Evolutionary conservation across 495 filamentous ascomycete genomes (phyloP).

Genomic region (Delitschia confertaspora): DNA sequence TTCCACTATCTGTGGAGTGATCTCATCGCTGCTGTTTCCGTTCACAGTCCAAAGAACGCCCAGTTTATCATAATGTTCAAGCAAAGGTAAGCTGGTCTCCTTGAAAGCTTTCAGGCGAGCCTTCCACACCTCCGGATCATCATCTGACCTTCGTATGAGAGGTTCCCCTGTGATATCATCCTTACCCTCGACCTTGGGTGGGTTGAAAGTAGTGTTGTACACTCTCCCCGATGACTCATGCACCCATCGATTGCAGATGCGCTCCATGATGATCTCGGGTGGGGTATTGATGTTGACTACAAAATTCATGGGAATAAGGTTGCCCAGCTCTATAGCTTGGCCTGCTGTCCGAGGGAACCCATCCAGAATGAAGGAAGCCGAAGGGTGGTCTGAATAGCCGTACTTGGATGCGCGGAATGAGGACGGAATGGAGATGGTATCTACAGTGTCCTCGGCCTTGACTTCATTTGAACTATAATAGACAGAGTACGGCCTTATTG

Average conservation of each 20-base stretch:
- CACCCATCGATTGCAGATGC: slow-evolving; percentile 86
- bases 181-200: slow-evolving; percentile 66
- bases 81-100: slow-evolving; percentile 71
- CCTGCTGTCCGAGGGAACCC: slow-evolving; percentile 84
- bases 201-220: slow-evolving; percentile 90
- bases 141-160: slow-evolving; percentile 73
- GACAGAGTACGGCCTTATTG: slow-evolving; percentile 34
- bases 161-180: slow-evolving; percentile 90
- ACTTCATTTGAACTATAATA: slow-evolving; percentile 25
- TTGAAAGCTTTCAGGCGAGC: slow-evolving; percentile 71
- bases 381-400: slow-evolving; percentile 52
- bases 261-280: slow-evolving; percentile 69
- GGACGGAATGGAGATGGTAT: slow-evolving; percentile 34
- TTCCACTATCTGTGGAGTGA: slow-evolving; percentile 69
- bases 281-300: slow-evolving; percentile 64
- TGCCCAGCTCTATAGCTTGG: slow-evolving; percentile 70
- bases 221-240: slow-evolving; percentile 85
- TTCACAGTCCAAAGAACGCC: slow-evolving; percentile 83
- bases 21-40: slow-evolving; percentile 87
- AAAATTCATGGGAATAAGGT: slow-evolving; percentile 81
- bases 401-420: slow-evolving; percentile 23
- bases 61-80: slow-evolving; percentile 80
- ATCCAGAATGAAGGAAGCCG: slow-evolving; percentile 88
- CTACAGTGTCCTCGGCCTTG: slow-evolving; percentile 24
- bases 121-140: slow-evolving; percentile 78